phyloP scores from a whole-genome alignment of 768 basidiomycete genomes.

The Gloeostereum incarnatum region DNA sequence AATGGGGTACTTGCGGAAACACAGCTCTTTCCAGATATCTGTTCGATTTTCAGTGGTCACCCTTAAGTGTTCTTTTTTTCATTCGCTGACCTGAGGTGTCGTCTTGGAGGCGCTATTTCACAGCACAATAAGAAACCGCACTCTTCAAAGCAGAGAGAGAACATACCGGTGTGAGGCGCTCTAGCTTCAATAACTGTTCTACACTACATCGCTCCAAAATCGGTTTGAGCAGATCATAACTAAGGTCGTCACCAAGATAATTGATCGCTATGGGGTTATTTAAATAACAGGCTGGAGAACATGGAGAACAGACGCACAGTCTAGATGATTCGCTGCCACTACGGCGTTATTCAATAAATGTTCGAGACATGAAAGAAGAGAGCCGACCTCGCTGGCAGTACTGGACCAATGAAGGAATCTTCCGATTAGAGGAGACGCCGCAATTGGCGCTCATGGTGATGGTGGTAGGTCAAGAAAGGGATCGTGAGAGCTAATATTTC shows the following conservation, averaged over 20 bases:
- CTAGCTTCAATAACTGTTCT: conserved; percentile 61
- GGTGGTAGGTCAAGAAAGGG: too few species aligned
- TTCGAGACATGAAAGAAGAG: conserved; percentile 5
- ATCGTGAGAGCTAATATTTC: too few species aligned
- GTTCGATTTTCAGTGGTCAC: conserved; percentile 6
- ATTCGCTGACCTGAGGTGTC: conserved; percentile 42
- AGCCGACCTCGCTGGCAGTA: conserved; percentile 66
- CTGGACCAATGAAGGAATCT: conserved; percentile 54
- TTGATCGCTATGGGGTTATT: conserved; percentile 38
- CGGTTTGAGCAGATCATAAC: conserved; percentile 59
- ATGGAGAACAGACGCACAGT: conserved; percentile 37
- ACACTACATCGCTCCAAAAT: conserved; percentile 66
- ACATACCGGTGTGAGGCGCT: conserved; percentile 63
- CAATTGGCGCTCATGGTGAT: too few species aligned
- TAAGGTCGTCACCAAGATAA: conserved; percentile 54
- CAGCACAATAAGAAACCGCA: conserved; percentile 3
- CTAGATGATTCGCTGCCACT: conserved; percentile 55
- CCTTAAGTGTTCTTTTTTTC: conserved; percentile 1
- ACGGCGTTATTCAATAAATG: conserved; percentile 8
- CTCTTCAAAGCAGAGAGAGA: conserved; percentile 4
- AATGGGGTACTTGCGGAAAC: conserved; percentile 49
- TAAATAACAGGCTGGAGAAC: not conserved
- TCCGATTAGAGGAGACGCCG: conserved; percentile 22
- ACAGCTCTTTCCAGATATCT: conserved; percentile 65
- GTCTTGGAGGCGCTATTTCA: conserved; percentile 37